Evolutionary conservation across 129 eudicot genomes (phyloP).

Genomic region (Ambrosia trifida): DNA sequence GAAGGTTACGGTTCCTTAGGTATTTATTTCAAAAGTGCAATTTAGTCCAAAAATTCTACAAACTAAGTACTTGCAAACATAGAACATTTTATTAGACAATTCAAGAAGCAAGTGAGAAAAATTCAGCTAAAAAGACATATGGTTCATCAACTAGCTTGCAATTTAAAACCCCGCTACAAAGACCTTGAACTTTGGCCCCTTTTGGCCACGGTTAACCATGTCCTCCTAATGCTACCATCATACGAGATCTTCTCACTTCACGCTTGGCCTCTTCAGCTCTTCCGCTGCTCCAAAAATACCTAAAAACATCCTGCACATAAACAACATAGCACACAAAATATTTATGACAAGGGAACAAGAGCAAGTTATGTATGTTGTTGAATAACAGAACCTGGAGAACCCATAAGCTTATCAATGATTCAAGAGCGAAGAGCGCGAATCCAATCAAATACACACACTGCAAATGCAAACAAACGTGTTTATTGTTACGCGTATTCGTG

Average conservation of each 20-base stretch:
- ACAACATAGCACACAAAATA: not conserved
- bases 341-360: not conserved
- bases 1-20: no score
- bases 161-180: not conserved
- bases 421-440: constrained; percentile 19
- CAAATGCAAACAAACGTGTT: not conserved
- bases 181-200: not conserved
- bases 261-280: constrained; percentile 22
- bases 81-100: not conserved
- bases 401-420: constrained; percentile 24
- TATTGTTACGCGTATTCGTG: not conserved
- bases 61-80: no score
- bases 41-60: no score
- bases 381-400: constrained; percentile 16
- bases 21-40: no score
- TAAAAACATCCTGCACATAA: constrained; percentile 14
- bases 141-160: not conserved
- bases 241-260: constrained; percentile 5
- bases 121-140: not conserved
- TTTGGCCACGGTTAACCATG: constrained; percentile 3
- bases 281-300: constrained; percentile 24
- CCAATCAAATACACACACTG: constrained; percentile 22
- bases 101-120: not conserved
- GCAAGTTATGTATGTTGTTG: not conserved
- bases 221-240: constrained; percentile 21